phyloP scores from a whole-genome alignment of 306 rosid genomes.

The Ammopiptanthus mongolicus region DNA sequence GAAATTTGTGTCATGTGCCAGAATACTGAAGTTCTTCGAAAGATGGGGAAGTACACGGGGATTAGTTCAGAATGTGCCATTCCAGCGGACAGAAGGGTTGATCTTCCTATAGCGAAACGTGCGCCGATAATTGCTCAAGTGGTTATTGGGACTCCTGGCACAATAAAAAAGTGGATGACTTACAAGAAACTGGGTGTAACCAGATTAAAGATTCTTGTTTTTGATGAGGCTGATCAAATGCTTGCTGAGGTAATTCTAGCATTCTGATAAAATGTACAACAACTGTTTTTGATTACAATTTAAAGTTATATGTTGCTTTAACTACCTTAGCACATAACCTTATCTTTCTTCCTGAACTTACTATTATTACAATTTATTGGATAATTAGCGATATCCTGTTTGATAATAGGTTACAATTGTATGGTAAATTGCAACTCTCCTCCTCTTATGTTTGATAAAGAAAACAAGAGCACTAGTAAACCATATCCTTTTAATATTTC shows the following conservation, averaged over 20 bases:
- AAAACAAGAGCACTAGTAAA: not conserved
- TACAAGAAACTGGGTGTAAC: slow-evolving; percentile 44
- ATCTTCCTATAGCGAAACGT: slow-evolving; percentile 29
- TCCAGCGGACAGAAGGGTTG: slow-evolving; percentile 49
- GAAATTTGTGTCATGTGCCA: slow-evolving; percentile 21
- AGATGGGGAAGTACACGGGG: slow-evolving; percentile 78
- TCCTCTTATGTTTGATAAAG: not conserved
- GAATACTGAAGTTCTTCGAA: slow-evolving; percentile 80
- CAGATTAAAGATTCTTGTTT: slow-evolving; percentile 68
- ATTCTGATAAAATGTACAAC: not conserved
- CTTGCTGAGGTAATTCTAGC: slow-evolving; percentile 49
- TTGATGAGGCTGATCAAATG: slow-evolving; percentile 97
- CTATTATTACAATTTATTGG: not conserved
- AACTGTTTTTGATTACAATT: not conserved
- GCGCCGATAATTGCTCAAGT: slow-evolving; percentile 66
- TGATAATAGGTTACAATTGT: not conserved
- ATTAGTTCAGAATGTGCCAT: slow-evolving; percentile 73
- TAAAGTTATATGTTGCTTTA: not conserved
- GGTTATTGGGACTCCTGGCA: slow-evolving; percentile 94
- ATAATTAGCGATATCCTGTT: not conserved
- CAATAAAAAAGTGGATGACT: slow-evolving; percentile 65
- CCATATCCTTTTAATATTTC: not conserved
- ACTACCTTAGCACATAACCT: not conserved
- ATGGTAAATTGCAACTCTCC: not conserved
- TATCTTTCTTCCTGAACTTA: not conserved